Evolutionary conservation across 768 basidiomycete species (phyloP).

Genomic region (Boletellus ananiceps): DNA sequence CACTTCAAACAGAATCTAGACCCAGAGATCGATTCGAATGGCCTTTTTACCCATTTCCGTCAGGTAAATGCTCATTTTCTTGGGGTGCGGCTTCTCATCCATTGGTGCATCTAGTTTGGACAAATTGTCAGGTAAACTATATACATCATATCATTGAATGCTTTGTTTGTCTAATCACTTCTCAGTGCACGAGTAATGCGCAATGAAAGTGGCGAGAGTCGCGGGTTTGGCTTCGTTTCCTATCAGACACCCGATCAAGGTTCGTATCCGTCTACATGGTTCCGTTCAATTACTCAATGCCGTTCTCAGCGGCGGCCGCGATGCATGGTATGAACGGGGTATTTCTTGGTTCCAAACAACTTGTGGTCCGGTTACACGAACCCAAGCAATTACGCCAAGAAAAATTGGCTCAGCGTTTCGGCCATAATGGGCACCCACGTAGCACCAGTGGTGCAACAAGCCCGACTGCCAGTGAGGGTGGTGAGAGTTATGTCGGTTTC

Average conservation of each 20-base stretch:
- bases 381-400: conserved; percentile 89
- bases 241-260: conserved; percentile 83
- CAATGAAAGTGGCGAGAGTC: conserved; percentile 73
- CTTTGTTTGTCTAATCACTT: not conserved
- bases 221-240: conserved; percentile 90
- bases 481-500: conserved; percentile 71
- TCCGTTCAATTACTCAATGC: conserved; percentile 1
- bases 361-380: conserved; percentile 86
- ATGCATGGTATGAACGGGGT: conserved; percentile 79
- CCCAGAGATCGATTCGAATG: conserved; percentile 80
- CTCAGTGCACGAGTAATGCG: conserved; percentile 89
- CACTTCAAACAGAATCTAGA: conserved; percentile 64
- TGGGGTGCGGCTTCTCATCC: conserved; percentile 12
- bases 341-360: conserved; percentile 64
- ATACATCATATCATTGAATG: not conserved
- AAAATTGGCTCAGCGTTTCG: conserved; percentile 80
- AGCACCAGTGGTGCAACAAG: conserved; percentile 81
- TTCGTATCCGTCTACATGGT: conserved; percentile 21
- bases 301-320: conserved; percentile 57
- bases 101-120: conserved; percentile 55
- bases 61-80: conserved; percentile 39
- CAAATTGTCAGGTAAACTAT: conserved; percentile 76
- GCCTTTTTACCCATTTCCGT: conserved; percentile 78
- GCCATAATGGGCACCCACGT: conserved; percentile 74
- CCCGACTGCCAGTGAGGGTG: conserved; percentile 77